Base-by-base conservation (phyloP, 1,284 basidiomycete genomes). In the Trametes versicolor region DNA sequence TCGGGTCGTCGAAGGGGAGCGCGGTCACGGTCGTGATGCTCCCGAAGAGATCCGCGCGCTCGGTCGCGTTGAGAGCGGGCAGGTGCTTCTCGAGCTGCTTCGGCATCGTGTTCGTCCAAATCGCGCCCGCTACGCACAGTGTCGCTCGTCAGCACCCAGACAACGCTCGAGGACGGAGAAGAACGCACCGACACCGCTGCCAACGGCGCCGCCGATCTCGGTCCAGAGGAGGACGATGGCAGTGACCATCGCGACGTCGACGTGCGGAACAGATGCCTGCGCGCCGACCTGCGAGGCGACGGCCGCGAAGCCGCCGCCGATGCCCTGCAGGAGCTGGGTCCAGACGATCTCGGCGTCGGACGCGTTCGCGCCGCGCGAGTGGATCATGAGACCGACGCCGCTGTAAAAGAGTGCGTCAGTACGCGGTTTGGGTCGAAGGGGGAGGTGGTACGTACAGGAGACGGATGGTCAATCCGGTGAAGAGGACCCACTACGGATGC, bases 211-310 rank as follows among this genome's bases (percentile, higher is more conserved):
- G 51, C 93, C 93, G 65, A 94, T 89, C 76, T 95, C 93, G 12
- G 91, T 90, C 71, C 93, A 84, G 43, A 96, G 83, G 37, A 96
- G 81, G 17, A 95, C 87, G 67, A 95, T 82, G 0, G 95, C 94
- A 5, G 92, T 96, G 59, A 91, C 91, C 69, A 91, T 89, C 0
- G 93, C 94, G 23, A 96, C 88, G 70, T 96, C 93, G 32, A 80
- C 76, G 73, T 94, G 93, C 0, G 88, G 81, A 1, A 95, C 93
- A 12, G 87, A 82, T 3, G 92, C 93, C 76, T 96, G 95, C 0
- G 93, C 89, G 43, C 87, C 89, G 62, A 95, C 90, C 75, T 92
- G 91, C 5, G 86, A 81, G 9, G 89, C 80, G 53, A 90, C 82
- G 1, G 90, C 85, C 0, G 93, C 89, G 68, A 95, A 85, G 25